Percentiles rank a stretch among this genome's conserved stretches.
phyloP scores from a whole-genome alignment of 495 filamentous ascomycete genomes.

The Umbilicaria muhlenbergii region DNA sequence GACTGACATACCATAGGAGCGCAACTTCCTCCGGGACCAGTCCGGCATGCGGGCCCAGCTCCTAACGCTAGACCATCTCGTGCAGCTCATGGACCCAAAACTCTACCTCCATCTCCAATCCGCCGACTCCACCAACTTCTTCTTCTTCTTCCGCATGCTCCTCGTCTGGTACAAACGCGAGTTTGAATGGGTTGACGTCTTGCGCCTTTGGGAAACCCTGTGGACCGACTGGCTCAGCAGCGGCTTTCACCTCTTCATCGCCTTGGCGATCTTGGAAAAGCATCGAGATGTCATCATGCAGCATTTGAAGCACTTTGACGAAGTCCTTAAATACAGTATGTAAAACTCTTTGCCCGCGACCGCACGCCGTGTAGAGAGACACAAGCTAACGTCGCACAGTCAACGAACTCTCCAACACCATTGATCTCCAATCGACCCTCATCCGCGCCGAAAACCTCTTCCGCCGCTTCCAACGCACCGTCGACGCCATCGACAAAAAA shows the following conservation, averaged over 20 bases:
- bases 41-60: conserved; percentile 90
- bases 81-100: conserved; percentile 91
- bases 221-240: conserved; percentile 88
- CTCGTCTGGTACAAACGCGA: conserved; percentile 98
- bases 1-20: conserved; percentile 34
- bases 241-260: conserved; percentile 88
- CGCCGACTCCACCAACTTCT: conserved; percentile 94
- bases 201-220: conserved; percentile 80
- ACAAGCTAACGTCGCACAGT: conserved; percentile 31
- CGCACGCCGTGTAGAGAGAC: neutral
- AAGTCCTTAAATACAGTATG: conserved; percentile 90
- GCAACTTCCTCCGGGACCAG: conserved; percentile 94
- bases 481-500: conserved; percentile 80
- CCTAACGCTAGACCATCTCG: conserved; percentile 76
- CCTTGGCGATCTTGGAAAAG: conserved; percentile 88
- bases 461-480: conserved; percentile 66
- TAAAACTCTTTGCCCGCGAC: conserved; percentile 7
- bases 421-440: conserved; percentile 72
- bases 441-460: conserved; percentile 80
- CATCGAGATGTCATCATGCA: conserved; percentile 89
- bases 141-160: conserved; percentile 98
- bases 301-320: conserved; percentile 88
- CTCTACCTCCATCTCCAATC: conserved; percentile 79
- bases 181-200: conserved; percentile 73
- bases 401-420: conserved; percentile 86